These are phyloP conservation scores for Coniferiporia weirii DNA, from an alignment of 1,284 basidiomycete species.

Conservation along the genomic window DNA sequence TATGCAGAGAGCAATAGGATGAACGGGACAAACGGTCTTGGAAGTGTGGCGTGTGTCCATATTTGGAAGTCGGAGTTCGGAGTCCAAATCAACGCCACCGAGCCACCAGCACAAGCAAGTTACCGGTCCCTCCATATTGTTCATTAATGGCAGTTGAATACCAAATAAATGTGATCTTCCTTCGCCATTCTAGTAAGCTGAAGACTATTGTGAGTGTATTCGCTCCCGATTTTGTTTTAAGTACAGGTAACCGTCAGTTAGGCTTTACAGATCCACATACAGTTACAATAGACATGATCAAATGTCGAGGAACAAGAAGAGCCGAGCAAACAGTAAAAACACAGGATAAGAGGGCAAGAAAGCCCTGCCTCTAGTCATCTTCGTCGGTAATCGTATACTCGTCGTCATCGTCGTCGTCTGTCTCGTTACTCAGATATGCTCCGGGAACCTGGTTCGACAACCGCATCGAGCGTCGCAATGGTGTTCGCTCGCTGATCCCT, in stretches of 20 bases:
- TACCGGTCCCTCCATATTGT: no score
- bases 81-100: not conserved
- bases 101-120: not conserved
- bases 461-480: not conserved
- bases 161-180: no score
- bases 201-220: no score
- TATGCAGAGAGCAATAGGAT: not conserved
- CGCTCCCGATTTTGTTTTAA: no score
- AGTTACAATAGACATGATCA: not conserved
- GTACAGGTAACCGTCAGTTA: not conserved
- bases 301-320: no score
- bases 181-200: no score
- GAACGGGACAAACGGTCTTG: not conserved
- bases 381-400: not conserved
- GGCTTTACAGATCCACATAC: not conserved
- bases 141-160: no score
- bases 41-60: not conserved
- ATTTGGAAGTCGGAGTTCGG: not conserved
- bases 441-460: not conserved
- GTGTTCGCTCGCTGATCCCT: not conserved
- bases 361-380: not conserved
- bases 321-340: not conserved
- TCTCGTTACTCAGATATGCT: not conserved
- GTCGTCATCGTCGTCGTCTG: constrained; percentile 5
- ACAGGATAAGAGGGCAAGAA: not conserved